Conservation (phyloP, 2,329 filamentous ascomycete species). For the Fusarium sp. region DNA sequence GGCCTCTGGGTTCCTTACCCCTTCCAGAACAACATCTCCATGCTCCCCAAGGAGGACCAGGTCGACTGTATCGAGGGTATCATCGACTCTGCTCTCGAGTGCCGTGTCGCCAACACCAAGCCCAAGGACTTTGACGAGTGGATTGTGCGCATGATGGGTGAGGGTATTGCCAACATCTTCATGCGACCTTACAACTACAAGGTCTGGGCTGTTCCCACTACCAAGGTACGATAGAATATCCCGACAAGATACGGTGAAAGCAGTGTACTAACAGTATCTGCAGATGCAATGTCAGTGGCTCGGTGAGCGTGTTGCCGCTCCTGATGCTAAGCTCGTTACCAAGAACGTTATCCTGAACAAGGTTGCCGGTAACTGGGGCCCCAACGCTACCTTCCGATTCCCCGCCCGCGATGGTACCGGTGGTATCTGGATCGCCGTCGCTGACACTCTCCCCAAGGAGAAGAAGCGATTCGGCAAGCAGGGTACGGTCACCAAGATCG, state of each 20-base stretch:
- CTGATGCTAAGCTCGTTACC: conserved; percentile 93
- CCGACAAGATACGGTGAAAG: not conserved
- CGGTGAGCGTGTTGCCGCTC: conserved; percentile 97
- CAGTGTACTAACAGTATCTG: conserved; percentile 23
- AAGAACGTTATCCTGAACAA: conserved; percentile 97
- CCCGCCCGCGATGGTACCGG: conserved; percentile 95
- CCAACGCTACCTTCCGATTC: conserved; percentile 98
- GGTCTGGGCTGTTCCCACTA: conserved; percentile 98
- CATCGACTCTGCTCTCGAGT: conserved; percentile 93
- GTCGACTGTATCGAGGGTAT: conserved; percentile 94
- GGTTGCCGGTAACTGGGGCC: conserved; percentile 97
- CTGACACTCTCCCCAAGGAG: conserved; percentile 90
- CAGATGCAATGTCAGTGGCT: conserved; percentile 99
- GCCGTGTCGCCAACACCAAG: conserved; percentile 89
- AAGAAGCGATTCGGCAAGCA: conserved; percentile 92
- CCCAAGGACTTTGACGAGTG: conserved; percentile 98
- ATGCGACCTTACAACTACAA: conserved; percentile 99
- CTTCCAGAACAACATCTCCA: conserved; percentile 99
- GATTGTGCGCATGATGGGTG: conserved; percentile 93
- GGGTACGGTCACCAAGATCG: conserved; percentile 87
- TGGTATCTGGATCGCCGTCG: conserved; percentile 98
- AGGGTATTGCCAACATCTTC: conserved; percentile 93
- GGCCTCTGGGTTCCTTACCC: conserved; percentile 97
- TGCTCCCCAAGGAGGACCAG: conserved; percentile 97
- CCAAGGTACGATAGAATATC: conserved; percentile 74